Evolutionary conservation across 176 grass and related monocot species (phyloP).

Genomic region (Pontederia paniculata): DNA sequence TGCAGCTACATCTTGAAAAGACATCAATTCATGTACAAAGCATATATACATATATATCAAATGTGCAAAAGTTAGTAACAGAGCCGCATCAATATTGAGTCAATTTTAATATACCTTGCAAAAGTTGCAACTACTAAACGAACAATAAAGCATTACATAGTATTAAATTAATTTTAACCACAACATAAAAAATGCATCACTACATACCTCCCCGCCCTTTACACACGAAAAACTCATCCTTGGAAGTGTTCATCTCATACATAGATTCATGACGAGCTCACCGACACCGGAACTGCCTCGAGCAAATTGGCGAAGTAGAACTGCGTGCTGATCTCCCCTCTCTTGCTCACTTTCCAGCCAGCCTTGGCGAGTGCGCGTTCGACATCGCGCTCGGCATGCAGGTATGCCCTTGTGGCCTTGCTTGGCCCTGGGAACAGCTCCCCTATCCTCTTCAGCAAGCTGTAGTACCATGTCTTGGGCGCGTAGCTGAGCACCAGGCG

Average conservation of each 20-base stretch:
- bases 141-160: too few species aligned
- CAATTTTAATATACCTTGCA: too few species aligned
- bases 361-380: slow-evolving; percentile 61
- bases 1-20: too few species aligned
- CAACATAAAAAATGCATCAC: too few species aligned
- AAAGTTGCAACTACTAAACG: too few species aligned
- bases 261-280: slow-evolving; percentile 9
- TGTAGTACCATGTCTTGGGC: slow-evolving; percentile 66
- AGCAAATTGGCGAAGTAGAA: slow-evolving; percentile 94
- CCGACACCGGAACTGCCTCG: slow-evolving; percentile 53
- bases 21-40: too few species aligned
- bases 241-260: neutral
- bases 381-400: slow-evolving; percentile 66
- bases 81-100: too few species aligned
- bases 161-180: too few species aligned
- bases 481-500: slow-evolving; percentile 78
- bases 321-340: slow-evolving; percentile 76
- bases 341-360: slow-evolving; percentile 59
- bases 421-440: slow-evolving; percentile 85
- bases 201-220: too few species aligned
- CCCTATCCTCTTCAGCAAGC: slow-evolving; percentile 72
- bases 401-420: slow-evolving; percentile 82
- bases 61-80: too few species aligned
- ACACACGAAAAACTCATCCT: too few species aligned
- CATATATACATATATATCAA: too few species aligned